These are phyloP conservation scores for Teratosphaeria gauchensis DNA, from an alignment of 2,329 filamentous ascomycete genomes.

Conservation along the genomic window DNA sequence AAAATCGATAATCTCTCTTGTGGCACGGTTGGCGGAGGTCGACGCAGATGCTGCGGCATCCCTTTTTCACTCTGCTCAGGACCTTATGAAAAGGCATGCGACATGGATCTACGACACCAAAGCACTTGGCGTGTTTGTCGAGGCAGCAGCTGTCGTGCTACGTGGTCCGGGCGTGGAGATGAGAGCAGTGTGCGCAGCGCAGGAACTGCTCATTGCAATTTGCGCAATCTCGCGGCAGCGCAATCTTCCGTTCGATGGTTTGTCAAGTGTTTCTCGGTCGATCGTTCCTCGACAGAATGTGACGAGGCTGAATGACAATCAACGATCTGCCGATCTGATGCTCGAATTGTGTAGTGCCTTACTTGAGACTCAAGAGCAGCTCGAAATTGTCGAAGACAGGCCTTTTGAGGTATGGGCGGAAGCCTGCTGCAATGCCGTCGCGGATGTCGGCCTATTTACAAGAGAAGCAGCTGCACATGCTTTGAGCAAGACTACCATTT, in stretches of 20 bases:
- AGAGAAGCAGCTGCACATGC: background rate
- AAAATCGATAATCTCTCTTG: background rate
- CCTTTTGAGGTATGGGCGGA: background rate
- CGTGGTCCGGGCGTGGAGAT: background rate
- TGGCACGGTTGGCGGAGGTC: conserved; percentile 17
- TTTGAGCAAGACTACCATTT: background rate
- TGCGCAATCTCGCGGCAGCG: background rate
- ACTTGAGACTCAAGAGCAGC: background rate
- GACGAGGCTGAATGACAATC: background rate
- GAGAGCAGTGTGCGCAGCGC: background rate
- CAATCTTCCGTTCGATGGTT: background rate
- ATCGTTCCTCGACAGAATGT: background rate
- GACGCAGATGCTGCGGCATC: conserved; percentile 11
- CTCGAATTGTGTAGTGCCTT: background rate
- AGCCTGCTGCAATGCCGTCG: background rate
- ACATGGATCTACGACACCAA: background rate
- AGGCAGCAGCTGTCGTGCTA: background rate
- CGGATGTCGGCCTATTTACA: background rate
- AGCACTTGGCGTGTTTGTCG: background rate
- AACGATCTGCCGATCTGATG: background rate
- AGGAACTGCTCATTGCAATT: background rate
- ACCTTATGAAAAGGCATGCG: background rate
- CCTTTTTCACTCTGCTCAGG: conserved; percentile 5
- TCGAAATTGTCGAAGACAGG: background rate
- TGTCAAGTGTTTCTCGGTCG: background rate